Evolutionary conservation across 2,329 filamentous ascomycete genomes (phyloP), one percentile per base, ranked within the genome.

Genomic region (Trichocomaceae sp.): DNA sequence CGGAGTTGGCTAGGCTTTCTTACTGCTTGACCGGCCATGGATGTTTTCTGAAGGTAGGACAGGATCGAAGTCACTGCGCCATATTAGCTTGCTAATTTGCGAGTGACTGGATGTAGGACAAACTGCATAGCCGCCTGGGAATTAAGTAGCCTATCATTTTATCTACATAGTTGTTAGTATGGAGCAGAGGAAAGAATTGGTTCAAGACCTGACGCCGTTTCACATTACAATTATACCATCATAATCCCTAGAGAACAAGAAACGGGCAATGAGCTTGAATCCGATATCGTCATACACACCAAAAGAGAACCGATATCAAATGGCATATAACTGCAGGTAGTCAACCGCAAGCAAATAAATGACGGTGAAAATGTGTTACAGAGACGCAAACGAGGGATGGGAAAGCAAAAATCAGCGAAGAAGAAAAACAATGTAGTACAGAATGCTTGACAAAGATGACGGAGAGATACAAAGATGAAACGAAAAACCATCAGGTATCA

Each of bases 301-400:
- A 42, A 53, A 20, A 33, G 26, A 44, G 44, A 7, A 51, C n/a
- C 12, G 37, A 50, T 44, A 22, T 33, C 12, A 47, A 39, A 49
- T 33, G 41, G 23, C 42, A 26, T 29, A 33, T 20, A 45, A 19
- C 26, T 15, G 15, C 45, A 47, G n/a, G 19, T 29, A 29, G 19
- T 23, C 13, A 47, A 47, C 22, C 19, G 20, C 22, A 31, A 47
- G 10, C 17, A 31, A n/a, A 55, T 46, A 53, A 31, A 53, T 53
- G 51, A 42, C 51, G 51, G 47, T 50, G 46, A 44, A 54, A 46
- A 50, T 45, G 52, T 46, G 39, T 54, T 44, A 50, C 37, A 55
- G 44, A 35, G 29, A 44, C 26, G 39, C 41, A 49, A 50, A 35
- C 44, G 47, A 55, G 19, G 10, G 47, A 20, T 8, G 20, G 39